Base-by-base conservation (phyloP, 371 early-diverging fungal species). In the Apophysomyces trapeziformis region DNA sequence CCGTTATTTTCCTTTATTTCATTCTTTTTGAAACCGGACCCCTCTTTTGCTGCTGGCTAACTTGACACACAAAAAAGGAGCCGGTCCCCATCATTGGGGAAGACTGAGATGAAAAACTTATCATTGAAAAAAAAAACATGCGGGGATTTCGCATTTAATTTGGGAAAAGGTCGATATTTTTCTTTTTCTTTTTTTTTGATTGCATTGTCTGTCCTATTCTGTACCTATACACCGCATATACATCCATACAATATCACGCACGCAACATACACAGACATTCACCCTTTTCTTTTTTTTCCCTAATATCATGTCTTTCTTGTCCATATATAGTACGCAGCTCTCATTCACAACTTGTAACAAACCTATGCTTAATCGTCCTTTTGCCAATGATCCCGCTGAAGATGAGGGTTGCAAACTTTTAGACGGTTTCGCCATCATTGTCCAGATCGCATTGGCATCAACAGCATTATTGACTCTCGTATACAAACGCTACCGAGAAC, bases 381-480 rank as follows among this genome's bases (percentile, higher is more conserved):
- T 11, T 7, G 16, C 4, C 54, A 21, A 2, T n/a, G 21, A 16
- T 26, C 38, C 47, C 26, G n/a, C 16, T 9, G 44, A 63, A 38
- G 65, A 75, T 44, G 44, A 63, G 4, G 68, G 77, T 7, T 89
- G 89, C 63, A 71, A 82, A 60, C 74, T 89, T 58, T 66, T 87
- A 70, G 85, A 87, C 68, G 62, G 77, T 4, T 90, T 90, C 69
- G 88, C 87, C 32, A 83, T 88, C 60, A 60, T 83, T 66, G 76
- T 90, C 6, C 90, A 90, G 61, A 44, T 86, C 16, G 66, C 78
- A 16, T 58, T 90, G 36, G 86, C 82, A 13, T 69, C 81, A 38
- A 77, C 85, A 61, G 87, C 85, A 5, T 74, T 88, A n/a, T 65
- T 77, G 5, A 82, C 87, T 5, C 70, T 90, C 21, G 71, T 85